Conservation (phyloP, 2,329 filamentous ascomycete species). For the Fonsecaea pedrosoi region DNA sequence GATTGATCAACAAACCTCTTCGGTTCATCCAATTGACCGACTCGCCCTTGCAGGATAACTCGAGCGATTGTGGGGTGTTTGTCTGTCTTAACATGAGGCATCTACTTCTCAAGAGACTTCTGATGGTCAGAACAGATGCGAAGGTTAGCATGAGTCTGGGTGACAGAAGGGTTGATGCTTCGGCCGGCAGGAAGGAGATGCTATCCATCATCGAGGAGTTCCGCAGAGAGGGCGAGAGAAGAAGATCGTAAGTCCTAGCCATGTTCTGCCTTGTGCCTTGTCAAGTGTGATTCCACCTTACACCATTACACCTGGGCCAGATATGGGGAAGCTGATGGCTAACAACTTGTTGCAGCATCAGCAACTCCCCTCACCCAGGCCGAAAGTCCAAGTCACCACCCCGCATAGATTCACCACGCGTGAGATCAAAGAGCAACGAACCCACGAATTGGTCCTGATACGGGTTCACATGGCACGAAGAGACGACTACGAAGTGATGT, state of each 20-base stretch:
- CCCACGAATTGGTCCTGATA: conserved; percentile 2
- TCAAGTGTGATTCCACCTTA: conserved; percentile 11
- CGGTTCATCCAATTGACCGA: conserved; percentile 81
- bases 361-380: conserved; percentile 37
- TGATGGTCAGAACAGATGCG: conserved; percentile 78
- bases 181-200: conserved; percentile 86
- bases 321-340: not conserved
- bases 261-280: conserved; percentile 13
- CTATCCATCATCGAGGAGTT: conserved; percentile 84
- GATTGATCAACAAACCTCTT: conserved; percentile 70
- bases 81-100: conserved; percentile 96
- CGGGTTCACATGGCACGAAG: not conserved
- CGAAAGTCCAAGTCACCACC: conserved; percentile 41
- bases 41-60: conserved; percentile 88
- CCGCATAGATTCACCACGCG: conserved; percentile 40
- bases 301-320: not conserved
- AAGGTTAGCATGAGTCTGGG: conserved; percentile 95
- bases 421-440: conserved; percentile 13
- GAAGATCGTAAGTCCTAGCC: conserved; percentile 71
- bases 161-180: conserved; percentile 81
- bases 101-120: conserved; percentile 81
- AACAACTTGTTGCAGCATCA: conserved; percentile 27
- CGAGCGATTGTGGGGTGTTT: conserved; percentile 92
- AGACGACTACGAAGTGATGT: not conserved
- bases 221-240: conserved; percentile 83